Conservation (phyloP, 257 asterid species). For the Solanum verrucosum region DNA sequence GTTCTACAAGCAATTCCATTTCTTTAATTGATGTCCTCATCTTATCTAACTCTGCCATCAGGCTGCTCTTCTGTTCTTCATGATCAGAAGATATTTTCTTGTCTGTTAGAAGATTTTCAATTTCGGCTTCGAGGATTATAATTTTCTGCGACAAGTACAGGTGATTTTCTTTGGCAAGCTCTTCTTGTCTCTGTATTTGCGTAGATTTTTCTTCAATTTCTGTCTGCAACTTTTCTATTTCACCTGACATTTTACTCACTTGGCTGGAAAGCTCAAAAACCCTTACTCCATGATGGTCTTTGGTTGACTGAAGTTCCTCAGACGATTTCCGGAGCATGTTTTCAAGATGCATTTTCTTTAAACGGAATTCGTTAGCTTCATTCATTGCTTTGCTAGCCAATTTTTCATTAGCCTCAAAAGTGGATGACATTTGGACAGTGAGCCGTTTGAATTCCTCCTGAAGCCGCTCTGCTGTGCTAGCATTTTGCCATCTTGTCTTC, state of each 20-base stretch:
- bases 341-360: slow-evolving; percentile 46
- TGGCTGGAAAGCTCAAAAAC: slow-evolving; percentile 38
- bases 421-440: slow-evolving; percentile 63
- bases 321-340: slow-evolving; percentile 47
- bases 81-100: slow-evolving; percentile 26
- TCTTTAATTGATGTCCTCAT: slow-evolving; percentile 32
- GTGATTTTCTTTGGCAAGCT: slow-evolving; percentile 35
- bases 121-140: slow-evolving; percentile 40
- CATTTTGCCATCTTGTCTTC: slow-evolving; percentile 67
- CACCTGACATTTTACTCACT: slow-evolving; percentile 26
- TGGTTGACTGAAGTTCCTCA: slow-evolving; percentile 36
- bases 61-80: slow-evolving; percentile 25
- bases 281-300: slow-evolving; percentile 37
- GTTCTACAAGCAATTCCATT: slow-evolving; percentile 31
- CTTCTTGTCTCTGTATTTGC: slow-evolving; percentile 38
- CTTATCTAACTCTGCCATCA: slow-evolving; percentile 35
- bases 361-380: slow-evolving; percentile 69
- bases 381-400: slow-evolving; percentile 67
- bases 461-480: slow-evolving; percentile 68
- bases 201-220: slow-evolving; percentile 30
- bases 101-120: slow-evolving; percentile 21
- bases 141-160: slow-evolving; percentile 36
- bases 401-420: slow-evolving; percentile 82
- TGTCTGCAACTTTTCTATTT: slow-evolving; percentile 36
- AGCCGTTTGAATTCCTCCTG: slow-evolving; percentile 80